Base-by-base conservation (phyloP, 768 basidiomycete genomes). In the Rhizopogon roseolus region DNA sequence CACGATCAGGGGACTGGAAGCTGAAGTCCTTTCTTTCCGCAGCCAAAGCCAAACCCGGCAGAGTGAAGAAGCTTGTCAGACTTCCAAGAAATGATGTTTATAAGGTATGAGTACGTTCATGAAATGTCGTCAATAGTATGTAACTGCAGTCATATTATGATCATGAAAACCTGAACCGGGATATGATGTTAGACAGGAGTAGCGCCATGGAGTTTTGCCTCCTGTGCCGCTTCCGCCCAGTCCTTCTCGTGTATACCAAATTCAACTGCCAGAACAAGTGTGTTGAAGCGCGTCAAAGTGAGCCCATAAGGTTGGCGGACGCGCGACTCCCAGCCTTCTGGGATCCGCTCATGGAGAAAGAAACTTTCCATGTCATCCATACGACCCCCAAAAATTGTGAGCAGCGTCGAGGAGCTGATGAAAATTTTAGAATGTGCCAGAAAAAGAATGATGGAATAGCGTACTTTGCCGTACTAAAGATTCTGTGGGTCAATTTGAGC, bases 401-500 rank as follows among this genome's bases (percentile, higher is more conserved):
- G 68, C 53, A 93, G 57, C 1, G 87, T 86, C 1, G 86, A 81
- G 0, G 84, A 79, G 66, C 86, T 89, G 57, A 54, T 1, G 40
- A 36, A 52, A 43, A 1, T 3, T 41, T 40, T 5, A 25, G 29
- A 16, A 2, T 38, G 14, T 37, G 49, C 9, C 25, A 19, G 32
- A 38, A 27, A 41, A 4, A 14, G 19, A 29, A 41, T 41, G 10
- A 11, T 7, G 5, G 7, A 6, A 19, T 3, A 13, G 73, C 82
- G 50, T 61, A 90, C 88, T 90, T 88, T 36, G 85, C 63, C 48
- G 81, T 82, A 4, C 84, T 85, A 61, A 92, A 90, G 28, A 81
- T 58, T 63, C 78, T 82, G 63, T 90, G 89, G 54, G 73, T 65
- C 4, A 65, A 59, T 45, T 67, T 72, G 2, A 81, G 69, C 4